Conservation (phyloP, 2,329 filamentous ascomycete genomes). For the Ascochyta clinopodiicola region DNA sequence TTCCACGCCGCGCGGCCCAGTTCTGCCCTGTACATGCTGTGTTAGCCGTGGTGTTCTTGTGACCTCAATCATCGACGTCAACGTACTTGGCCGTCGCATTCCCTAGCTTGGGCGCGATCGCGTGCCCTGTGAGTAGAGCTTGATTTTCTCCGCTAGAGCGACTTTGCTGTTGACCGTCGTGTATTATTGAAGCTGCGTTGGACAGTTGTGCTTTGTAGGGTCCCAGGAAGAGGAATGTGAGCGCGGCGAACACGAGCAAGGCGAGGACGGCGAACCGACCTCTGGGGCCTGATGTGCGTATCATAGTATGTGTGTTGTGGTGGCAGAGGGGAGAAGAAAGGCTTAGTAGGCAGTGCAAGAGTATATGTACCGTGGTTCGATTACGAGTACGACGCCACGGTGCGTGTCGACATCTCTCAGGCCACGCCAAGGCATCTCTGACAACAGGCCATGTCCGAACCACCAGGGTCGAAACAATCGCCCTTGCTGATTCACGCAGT, state of each 20-base stretch:
- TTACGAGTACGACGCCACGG: background rate
- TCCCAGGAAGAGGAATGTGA: constrained; percentile 66
- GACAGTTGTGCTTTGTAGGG: constrained; percentile 58
- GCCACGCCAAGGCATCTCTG: constrained; percentile 9
- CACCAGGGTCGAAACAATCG: background rate
- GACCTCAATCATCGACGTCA: background rate
- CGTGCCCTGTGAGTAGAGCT: constrained; percentile 65
- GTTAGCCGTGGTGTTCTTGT: constrained; percentile 2
- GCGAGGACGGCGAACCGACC: constrained; percentile 54
- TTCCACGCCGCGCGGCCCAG: constrained; percentile 71
- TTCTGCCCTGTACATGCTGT: constrained; percentile 58
- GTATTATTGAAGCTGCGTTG: constrained; percentile 27
- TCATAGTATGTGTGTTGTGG: constrained; percentile 30
- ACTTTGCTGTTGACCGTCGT: constrained; percentile 24
- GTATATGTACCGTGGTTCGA: constrained; percentile 1
- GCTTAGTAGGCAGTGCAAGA: background rate
- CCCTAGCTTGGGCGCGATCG: constrained; percentile 80
- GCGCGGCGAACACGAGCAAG: constrained; percentile 61
- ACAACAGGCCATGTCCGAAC: constrained; percentile 9
- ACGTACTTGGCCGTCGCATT: constrained; percentile 76
- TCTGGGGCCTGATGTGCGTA: constrained; percentile 33
- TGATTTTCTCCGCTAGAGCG: constrained; percentile 26
- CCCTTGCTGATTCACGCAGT: background rate
- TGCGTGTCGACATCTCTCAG: constrained; percentile 5
- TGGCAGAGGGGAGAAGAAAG: background rate